These are phyloP conservation scores for Cladophialophora yegresii DNA, from an alignment of 2,329 filamentous ascomycete species.

Conservation along the genomic window DNA sequence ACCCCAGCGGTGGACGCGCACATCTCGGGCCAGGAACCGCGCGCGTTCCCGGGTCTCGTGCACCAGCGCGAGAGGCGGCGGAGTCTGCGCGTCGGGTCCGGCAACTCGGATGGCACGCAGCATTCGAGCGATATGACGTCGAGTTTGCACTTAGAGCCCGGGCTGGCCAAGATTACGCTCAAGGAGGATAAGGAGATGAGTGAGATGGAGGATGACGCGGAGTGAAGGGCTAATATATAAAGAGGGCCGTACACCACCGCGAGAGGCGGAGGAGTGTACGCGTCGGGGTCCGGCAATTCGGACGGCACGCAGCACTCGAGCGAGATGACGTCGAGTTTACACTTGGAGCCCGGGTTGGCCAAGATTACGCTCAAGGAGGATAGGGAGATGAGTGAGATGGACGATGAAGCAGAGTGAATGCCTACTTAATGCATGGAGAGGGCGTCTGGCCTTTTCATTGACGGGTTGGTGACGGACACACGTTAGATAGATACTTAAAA, in stretches of 20 bases:
- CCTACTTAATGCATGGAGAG: too few relatives aligned
- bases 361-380: conserved; percentile 34
- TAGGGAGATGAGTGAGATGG: conserved; percentile 28
- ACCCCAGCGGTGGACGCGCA: conserved; percentile 25
- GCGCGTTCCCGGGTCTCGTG: conserved; percentile 48
- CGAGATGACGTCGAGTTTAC: conserved; percentile 33
- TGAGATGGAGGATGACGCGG: conserved; percentile 25
- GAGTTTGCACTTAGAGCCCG: conserved; percentile 34
- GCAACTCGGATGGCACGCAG: conserved; percentile 31
- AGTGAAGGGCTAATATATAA: neutral
- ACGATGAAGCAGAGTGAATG: conserved; percentile 12
- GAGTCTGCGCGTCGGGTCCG: conserved; percentile 33
- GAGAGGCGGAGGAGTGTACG: conserved; percentile 38
- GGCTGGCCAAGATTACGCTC: conserved; percentile 34
- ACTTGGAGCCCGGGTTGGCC: conserved; percentile 35
- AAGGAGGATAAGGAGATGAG: conserved; percentile 31
- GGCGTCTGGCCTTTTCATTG: neutral
- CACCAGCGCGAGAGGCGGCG: conserved; percentile 43
- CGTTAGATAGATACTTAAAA: neutral
- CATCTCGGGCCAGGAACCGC: conserved; percentile 41
- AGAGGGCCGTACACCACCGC: conserved; percentile 41
- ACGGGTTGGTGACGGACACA: neutral
- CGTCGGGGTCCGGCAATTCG: conserved; percentile 31
- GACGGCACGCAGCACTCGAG: conserved; percentile 27
- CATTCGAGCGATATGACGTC: conserved; percentile 28